Conservation (phyloP, 202 grass and related monocot species). For the Carex sylvatica region DNA sequence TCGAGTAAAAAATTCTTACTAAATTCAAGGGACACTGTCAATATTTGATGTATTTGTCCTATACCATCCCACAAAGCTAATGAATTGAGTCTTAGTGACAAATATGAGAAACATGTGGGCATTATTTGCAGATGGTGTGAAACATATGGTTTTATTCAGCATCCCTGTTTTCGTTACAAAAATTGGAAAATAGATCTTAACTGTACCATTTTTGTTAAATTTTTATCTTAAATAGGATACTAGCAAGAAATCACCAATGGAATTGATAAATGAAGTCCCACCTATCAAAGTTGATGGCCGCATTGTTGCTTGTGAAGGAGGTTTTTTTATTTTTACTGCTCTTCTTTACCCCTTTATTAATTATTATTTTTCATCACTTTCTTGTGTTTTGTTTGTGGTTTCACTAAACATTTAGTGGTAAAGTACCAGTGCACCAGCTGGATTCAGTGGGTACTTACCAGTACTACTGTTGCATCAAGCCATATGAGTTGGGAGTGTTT, state of each 20-base stretch:
- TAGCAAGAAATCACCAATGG: constrained; percentile 97
- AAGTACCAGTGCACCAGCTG: neutral
- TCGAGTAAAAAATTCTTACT: neutral
- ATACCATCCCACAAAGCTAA: neutral
- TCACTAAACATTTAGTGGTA: neutral
- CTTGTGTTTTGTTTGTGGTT: neutral
- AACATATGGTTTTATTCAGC: constrained; percentile 6
- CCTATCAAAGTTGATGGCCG: constrained; percentile 80
- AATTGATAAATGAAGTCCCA: constrained; percentile 81
- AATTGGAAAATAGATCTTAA: neutral
- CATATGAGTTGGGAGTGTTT: neutral
- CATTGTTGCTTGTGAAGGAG: constrained; percentile 88
- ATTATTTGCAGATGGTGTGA: neutral
- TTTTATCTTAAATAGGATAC: constrained; percentile 50
- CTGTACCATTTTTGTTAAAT: neutral
- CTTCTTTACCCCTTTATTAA: neutral
- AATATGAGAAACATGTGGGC: neutral
- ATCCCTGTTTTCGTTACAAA: neutral
- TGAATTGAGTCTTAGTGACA: neutral
- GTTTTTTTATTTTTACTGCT: constrained; percentile 33
- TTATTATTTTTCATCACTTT: neutral
- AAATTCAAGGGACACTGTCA: neutral
- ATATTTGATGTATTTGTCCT: neutral
- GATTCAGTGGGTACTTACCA: neutral
- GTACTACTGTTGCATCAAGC: neutral